phyloP scores from a whole-genome alignment of 176 grass and related monocot species.

The Lolium multiflorum region DNA sequence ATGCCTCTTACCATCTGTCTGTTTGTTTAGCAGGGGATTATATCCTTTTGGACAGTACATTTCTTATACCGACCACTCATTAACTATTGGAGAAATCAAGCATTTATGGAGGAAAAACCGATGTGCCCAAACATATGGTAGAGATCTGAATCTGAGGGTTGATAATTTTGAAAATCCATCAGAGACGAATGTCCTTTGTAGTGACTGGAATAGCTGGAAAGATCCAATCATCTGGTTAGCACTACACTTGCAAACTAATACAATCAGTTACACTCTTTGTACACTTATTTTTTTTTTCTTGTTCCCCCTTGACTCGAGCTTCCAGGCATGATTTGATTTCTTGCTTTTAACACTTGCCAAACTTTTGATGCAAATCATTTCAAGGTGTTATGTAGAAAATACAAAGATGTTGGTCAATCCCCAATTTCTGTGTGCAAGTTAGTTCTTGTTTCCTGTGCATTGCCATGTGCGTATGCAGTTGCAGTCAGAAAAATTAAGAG shows the following conservation, averaged over 20 bases:
- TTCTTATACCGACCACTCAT: conserved; percentile 80
- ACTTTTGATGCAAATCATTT: not conserved
- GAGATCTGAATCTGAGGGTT: conserved; percentile 72
- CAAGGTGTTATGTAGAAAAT: not conserved
- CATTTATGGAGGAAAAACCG: conserved; percentile 95
- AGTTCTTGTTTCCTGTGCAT: not conserved
- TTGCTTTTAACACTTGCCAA: not conserved
- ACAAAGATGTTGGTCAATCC: not conserved
- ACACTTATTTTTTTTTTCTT: not conserved
- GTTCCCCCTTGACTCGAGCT: not conserved
- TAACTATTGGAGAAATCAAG: conserved; percentile 84
- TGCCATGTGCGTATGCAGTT: not conserved
- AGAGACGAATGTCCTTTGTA: conserved; percentile 88
- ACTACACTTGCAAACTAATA: conserved; percentile 3
- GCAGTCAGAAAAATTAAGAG: not conserved
- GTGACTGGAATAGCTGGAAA: conserved; percentile 84
- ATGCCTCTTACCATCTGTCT: conserved; percentile 31
- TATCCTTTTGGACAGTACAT: conserved; percentile 89
- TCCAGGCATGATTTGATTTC: not conserved
- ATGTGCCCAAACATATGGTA: conserved; percentile 64
- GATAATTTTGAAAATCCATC: conserved; percentile 83
- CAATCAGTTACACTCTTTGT: not conserved
- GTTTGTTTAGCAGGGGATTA: conserved; percentile 53
- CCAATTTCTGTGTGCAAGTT: not conserved
- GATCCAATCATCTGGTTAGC: conserved; percentile 90